Evolutionary conservation across 2,329 filamentous ascomycete species (phyloP).

Genomic region (Cordyceps fumosorosea): DNA sequence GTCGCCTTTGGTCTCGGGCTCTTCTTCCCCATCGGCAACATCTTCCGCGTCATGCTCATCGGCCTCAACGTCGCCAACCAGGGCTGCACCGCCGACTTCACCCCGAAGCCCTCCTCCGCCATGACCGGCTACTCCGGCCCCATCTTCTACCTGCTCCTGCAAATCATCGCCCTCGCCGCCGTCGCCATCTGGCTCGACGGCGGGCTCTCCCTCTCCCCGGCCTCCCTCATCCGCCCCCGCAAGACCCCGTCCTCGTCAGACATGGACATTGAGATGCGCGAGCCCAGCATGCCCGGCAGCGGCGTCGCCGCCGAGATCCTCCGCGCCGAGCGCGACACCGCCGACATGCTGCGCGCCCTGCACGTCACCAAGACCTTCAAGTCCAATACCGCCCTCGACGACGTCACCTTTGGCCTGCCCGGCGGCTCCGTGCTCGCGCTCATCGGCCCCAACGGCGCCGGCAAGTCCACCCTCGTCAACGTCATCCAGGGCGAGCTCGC

Average conservation of each 20-base stretch:
- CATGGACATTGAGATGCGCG: conserved; percentile 5
- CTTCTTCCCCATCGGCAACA: conserved; percentile 29
- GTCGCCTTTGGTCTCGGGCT: conserved; percentile 16
- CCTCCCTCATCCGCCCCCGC: background rate
- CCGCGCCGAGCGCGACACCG: conserved; percentile 47
- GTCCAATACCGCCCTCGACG: conserved; percentile 65
- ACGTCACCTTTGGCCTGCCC: conserved; percentile 70
- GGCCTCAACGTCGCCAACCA: conserved; percentile 72
- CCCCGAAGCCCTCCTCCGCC: conserved; percentile 58
- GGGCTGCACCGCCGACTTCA: conserved; percentile 59
- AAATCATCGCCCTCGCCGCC: conserved; percentile 61
- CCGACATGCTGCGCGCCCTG: conserved; percentile 63
- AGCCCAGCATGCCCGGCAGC: background rate
- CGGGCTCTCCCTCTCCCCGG: conserved; percentile 31
- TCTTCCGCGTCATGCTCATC: conserved; percentile 65
- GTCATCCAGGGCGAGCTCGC: conserved; percentile 74
- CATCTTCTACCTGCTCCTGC: conserved; percentile 69
- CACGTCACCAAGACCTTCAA: conserved; percentile 72
- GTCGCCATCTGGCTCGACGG: conserved; percentile 72
- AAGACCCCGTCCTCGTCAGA: background rate
- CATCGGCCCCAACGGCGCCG: conserved; percentile 78
- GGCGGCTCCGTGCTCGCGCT: conserved; percentile 74
- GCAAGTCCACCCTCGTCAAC: conserved; percentile 78
- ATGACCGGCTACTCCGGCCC: conserved; percentile 70
- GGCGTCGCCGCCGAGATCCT: conserved; percentile 8